These are phyloP conservation scores for Persicaria tinctoria DNA, from an alignment of 148 eudicot genomes.

Conservation along the genomic window DNA sequence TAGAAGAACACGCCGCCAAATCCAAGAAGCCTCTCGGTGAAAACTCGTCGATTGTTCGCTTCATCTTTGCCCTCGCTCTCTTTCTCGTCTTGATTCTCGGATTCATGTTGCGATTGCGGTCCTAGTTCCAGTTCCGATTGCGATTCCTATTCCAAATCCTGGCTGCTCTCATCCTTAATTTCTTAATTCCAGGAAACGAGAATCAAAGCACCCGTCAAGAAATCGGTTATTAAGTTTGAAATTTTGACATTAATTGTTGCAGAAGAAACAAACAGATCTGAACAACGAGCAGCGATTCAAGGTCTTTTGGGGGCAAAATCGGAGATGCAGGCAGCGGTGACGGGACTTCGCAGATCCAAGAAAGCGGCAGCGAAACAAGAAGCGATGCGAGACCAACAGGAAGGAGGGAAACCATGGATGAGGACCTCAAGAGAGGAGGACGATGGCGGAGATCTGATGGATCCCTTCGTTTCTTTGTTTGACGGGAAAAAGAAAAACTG, in stretches of 20 bases:
- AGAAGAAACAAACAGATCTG: background rate
- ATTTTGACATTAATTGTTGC: background rate
- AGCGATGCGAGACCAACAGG: too few relatives aligned
- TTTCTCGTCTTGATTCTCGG: background rate
- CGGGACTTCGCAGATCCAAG: too few relatives aligned
- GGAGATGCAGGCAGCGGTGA: too few relatives aligned
- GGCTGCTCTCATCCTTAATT: background rate
- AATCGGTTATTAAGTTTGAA: background rate
- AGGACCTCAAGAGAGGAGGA: too few relatives aligned
- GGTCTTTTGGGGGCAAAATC: too few relatives aligned
- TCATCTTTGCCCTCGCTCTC: background rate
- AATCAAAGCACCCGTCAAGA: background rate
- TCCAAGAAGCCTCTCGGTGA: constrained; percentile 14
- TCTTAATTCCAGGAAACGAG: background rate
- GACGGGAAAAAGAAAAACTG: too few relatives aligned
- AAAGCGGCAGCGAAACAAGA: too few relatives aligned
- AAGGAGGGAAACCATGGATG: too few relatives aligned
- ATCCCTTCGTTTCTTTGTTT: too few relatives aligned
- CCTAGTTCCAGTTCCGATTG: background rate
- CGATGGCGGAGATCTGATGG: too few relatives aligned
- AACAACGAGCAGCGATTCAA: too few relatives aligned
- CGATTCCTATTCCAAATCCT: background rate
- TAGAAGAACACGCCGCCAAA: background rate
- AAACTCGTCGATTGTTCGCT: background rate
- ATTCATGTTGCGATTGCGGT: background rate